Base-by-base conservation (phyloP, 345 rosid species). In the Gossypium longicalyx region DNA sequence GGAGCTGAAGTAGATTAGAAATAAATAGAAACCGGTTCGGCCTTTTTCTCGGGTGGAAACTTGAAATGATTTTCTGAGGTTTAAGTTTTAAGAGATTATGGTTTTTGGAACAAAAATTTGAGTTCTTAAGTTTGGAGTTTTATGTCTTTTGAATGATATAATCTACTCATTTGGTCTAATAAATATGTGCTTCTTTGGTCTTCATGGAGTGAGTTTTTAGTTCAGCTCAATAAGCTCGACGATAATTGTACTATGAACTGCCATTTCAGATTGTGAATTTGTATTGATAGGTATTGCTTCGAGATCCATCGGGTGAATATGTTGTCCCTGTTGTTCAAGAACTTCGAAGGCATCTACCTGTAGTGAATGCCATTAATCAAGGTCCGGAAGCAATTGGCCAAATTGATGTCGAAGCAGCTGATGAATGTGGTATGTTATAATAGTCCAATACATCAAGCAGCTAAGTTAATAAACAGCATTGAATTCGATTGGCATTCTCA, bases 261-360 rank as follows among this genome's bases (percentile, higher is more conserved):
- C 27, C 16, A 43, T 43, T 43, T 22, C 27, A 2, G n/a, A 19
- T 52, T 16, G 15, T 71, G 71, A 34, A 67, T 47, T 67, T 38
- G 44, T 60, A 47, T 23, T 54, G 65, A 44, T 78, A 95, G 99
- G 94, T 95, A 63, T 73, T 89, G 85, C 97, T 95, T 77, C 89
- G 97, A 68, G 98, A 95, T 79, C 94, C 98, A 5, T 62, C 77
- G 17, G 97, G 89, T 83, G 92, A 88, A 76, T 77, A 89, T 80
- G 93, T 95, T 52, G 84, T 93, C 48, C 98, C 99, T 4, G 90
- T 95, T 67, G 86, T 95, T 19, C 90, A 89, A 85, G 98, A 95
- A 83, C 97, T 95, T 81, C 92, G 82, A 77, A 87, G 97, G 77
- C 91, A 94, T 47, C 73, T 96, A 53, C 90, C 94, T 57, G 77